A percentile compares a stretch with the other conserved stretches of the same genome.
Conservation (phyloP, 257 asterid species). For the Handroanthus guayacan region DNA sequence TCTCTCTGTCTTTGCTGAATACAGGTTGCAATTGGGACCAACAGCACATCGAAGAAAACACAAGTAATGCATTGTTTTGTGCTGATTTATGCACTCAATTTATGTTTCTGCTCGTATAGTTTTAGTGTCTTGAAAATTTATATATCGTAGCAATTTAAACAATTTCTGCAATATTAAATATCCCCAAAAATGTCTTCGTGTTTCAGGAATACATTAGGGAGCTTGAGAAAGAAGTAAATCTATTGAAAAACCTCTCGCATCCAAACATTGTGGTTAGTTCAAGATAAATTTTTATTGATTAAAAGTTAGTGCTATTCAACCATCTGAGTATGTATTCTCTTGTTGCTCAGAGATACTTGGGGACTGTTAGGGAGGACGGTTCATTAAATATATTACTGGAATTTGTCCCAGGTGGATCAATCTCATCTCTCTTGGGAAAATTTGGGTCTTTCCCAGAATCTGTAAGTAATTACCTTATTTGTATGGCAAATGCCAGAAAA, state of each 20-base stretch:
- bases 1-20: conserved; percentile 19
- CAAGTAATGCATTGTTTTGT: conserved; percentile 54
- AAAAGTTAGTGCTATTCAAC: neutral
- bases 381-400: conserved; percentile 85
- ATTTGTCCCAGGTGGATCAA: conserved; percentile 95
- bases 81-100: conserved; percentile 24
- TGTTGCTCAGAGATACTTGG: conserved; percentile 81
- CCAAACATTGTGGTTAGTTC: conserved; percentile 85
- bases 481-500: neutral
- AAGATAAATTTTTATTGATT: conserved; percentile 17
- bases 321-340: conserved; percentile 29
- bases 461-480: conserved; percentile 58
- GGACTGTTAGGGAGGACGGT: conserved; percentile 85
- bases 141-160: neutral
- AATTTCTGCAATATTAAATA: neutral
- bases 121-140: neutral
- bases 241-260: conserved; percentile 85
- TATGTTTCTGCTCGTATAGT: conserved; percentile 15
- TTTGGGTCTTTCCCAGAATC: conserved; percentile 94
- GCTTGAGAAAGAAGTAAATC: conserved; percentile 91
- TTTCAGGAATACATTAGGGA: conserved; percentile 78
- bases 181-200: conserved; percentile 14
- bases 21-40: conserved; percentile 79
- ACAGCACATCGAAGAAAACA: conserved; percentile 70
- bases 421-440: conserved; percentile 88